Conservation (phyloP, 2,329 filamentous ascomycete species). For the Delphinella strobiligena region DNA sequence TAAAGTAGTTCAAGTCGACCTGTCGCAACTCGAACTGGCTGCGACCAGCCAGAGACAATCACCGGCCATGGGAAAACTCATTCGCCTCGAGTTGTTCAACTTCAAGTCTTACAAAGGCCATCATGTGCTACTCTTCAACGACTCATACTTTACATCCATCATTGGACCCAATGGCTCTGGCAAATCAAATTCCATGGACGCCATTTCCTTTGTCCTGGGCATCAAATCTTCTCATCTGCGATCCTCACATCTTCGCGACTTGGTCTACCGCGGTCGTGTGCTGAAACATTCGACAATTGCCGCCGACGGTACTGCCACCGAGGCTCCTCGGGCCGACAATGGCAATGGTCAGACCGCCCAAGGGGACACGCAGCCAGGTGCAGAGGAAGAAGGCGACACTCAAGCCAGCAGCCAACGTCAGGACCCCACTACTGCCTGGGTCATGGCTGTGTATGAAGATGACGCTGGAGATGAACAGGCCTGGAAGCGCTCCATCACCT, state of each 20-base stretch:
- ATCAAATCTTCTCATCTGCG: slow-evolving; percentile 98
- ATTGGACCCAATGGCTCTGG: slow-evolving; percentile 99
- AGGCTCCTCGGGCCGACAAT: slow-evolving; percentile 18
- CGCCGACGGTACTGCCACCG: slow-evolving; percentile 67
- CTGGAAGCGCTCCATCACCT: slow-evolving; percentile 93
- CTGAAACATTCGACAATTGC: slow-evolving; percentile 88
- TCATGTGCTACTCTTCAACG: slow-evolving; percentile 85
- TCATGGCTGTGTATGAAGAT: slow-evolving; percentile 98
- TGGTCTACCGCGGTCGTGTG: slow-evolving; percentile 91
- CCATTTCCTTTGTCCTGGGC: slow-evolving; percentile 95
- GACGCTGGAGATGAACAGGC: slow-evolving; percentile 88
- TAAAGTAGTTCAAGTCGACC: too few species aligned
- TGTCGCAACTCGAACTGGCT: neutral
- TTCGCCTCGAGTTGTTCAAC: slow-evolving; percentile 89
- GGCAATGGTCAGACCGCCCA: slow-evolving; percentile 43
- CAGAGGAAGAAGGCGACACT: slow-evolving; percentile 30
- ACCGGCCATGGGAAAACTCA: slow-evolving; percentile 81
- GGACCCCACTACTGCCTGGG: slow-evolving; percentile 92
- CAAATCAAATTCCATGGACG: slow-evolving; percentile 99
- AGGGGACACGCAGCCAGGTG: slow-evolving; percentile 15
- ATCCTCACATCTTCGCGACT: slow-evolving; percentile 82
- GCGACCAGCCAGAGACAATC: neutral
- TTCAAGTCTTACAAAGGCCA: slow-evolving; percentile 99
- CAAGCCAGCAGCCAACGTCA: slow-evolving; percentile 54
- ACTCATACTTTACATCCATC: slow-evolving; percentile 98